Conservation (phyloP, 2,329 filamentous ascomycete species). For the Fusarium sp. region DNA sequence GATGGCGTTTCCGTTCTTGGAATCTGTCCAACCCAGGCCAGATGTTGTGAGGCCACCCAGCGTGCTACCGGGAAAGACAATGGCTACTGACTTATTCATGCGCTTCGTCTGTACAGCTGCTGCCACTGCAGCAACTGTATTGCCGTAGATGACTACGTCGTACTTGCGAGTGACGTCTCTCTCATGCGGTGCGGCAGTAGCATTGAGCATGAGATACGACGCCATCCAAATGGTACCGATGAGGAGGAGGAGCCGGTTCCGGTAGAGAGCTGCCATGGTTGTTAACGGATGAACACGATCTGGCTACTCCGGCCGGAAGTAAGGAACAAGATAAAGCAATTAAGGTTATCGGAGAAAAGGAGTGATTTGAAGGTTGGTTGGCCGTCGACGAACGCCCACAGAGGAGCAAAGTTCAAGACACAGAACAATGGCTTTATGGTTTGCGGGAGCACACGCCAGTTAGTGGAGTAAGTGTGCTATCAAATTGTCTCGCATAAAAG, state of each 20-base stretch:
- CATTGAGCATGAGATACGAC: conserved; percentile 30
- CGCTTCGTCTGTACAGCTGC: conserved; percentile 36
- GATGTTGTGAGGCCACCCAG: conserved; percentile 39
- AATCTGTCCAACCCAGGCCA: conserved; percentile 40
- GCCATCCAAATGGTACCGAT: conserved; percentile 36
- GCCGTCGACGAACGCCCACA: neutral
- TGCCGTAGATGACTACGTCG: conserved; percentile 43
- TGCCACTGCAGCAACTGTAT: conserved; percentile 40
- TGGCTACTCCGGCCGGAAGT: neutral
- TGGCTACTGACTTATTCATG: conserved; percentile 40
- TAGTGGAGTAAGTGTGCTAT: neutral
- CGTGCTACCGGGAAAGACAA: conserved; percentile 34
- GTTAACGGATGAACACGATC: conserved; percentile 14
- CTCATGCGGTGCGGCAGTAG: conserved; percentile 25
- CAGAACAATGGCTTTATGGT: conserved; percentile 11
- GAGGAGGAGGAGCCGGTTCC: conserved; percentile 20
- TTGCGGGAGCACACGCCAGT: neutral
- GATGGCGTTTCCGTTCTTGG: conserved; percentile 37
- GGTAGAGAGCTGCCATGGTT: conserved; percentile 23
- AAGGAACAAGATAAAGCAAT: neutral
- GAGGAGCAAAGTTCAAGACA: neutral
- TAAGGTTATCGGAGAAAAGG: conserved; percentile 7
- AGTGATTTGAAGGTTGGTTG: conserved; percentile 7
- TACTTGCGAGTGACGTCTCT: conserved; percentile 20
- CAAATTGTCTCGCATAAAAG: neutral